Base-by-base conservation (phyloP, 192 early-diverging fungal genomes). In the Coemansia sp. region DNA sequence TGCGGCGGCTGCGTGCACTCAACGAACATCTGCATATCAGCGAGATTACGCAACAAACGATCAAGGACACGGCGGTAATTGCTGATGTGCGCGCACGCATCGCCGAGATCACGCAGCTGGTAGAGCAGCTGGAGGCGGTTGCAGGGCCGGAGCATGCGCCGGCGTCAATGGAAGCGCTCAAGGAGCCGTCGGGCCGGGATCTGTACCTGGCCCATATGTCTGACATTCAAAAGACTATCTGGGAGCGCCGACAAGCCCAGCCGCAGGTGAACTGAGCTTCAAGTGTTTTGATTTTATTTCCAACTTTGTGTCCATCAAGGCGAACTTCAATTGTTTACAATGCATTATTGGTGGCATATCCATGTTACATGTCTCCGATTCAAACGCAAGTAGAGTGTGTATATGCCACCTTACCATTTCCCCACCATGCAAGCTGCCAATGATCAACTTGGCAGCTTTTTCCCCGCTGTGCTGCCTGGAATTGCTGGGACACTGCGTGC, bases 131-230 rank as follows among this genome's bases (percentile, higher is more conserved):
- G 43, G 62, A 68, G 2, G 48, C 53, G 11, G 52, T 53, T 22
- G 34, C 51, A 4, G 49, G 28, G 6, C 27, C 50, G n/a, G 31
- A 39, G 19, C 35, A 28, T 12, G 44, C 25, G 20, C 34, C 53
- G 50, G 48, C 53, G n/a, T 36, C 64, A 15, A 51, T 67, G 48
- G 47, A 55, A 11, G 58, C 50, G 40, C 61, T 75, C 12, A 63
- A 49, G 22, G 72, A 75, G 40, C 65, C 66, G 4, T 45, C 72
- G 11, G 72, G 61, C n/a, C 34, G 72, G 30, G 72, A 75, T 30
- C 15, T 75, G 3, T 75, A 75, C 35, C 61, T 75, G n/a, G 66
- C 72, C 2, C 51, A 52, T 45, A 64, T 75, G 58, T 36, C 72
- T 19, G 62, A 68, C 20, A 53, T 75, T 3, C 72, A 75, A 39